Percentiles rank a stretch among this genome's conserved stretches.
Conservation (phyloP, 495 filamentous ascomycete species). For the Viridothelium virens region DNA sequence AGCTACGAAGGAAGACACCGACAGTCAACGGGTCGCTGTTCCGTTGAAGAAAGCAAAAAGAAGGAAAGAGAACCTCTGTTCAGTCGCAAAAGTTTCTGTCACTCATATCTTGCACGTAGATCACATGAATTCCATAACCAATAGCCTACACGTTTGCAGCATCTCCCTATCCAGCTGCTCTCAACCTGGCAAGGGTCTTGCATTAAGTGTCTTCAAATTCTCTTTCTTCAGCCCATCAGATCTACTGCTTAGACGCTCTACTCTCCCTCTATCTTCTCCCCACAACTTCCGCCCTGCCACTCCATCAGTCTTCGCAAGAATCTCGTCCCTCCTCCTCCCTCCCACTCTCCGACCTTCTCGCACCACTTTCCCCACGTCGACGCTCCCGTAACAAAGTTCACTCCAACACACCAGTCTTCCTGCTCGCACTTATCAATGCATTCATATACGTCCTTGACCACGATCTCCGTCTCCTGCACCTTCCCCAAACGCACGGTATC, state of each 20-base stretch:
- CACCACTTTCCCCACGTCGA: neutral
- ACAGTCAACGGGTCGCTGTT: too few relatives aligned
- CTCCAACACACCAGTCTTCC: neutral
- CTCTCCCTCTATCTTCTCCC: neutral
- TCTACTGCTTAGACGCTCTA: neutral
- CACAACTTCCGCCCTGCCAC: conserved; percentile 2
- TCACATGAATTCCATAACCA: too few relatives aligned
- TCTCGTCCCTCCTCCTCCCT: neutral
- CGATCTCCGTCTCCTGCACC: neutral
- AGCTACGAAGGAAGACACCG: too few relatives aligned
- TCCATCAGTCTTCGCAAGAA: neutral
- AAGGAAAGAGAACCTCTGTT: too few relatives aligned
- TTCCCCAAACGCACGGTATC: neutral
- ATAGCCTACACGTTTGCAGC: too few relatives aligned
- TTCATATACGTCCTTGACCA: neutral
- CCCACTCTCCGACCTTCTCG: neutral
- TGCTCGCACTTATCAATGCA: conserved; percentile 1
- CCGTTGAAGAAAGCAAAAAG: too few relatives aligned
- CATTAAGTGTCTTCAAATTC: neutral
- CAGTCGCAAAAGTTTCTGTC: too few relatives aligned
- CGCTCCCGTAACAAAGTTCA: neutral
- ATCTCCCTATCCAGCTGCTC: too few relatives aligned
- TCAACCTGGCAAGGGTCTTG: too few relatives aligned
- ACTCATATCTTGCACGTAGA: too few relatives aligned
- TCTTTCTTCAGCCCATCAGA: neutral